Conservation (phyloP, 129 eudicot species). For the Calendula officinalis region DNA sequence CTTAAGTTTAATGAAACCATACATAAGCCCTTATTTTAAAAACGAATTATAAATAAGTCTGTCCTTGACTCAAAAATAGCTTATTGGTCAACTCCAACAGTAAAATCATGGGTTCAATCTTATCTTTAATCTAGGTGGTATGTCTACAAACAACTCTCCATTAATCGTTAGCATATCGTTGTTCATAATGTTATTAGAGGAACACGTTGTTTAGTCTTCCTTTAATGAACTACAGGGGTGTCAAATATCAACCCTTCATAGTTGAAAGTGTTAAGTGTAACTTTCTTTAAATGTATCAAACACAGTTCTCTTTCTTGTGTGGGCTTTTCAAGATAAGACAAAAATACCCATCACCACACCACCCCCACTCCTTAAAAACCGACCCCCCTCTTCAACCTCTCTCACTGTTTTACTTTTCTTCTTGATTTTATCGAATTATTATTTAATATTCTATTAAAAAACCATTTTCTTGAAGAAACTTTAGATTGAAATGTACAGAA, state of each 20-base stretch:
- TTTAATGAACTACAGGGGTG: background rate
- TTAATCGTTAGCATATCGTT: background rate
- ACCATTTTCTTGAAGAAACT: background rate
- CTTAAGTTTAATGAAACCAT: background rate
- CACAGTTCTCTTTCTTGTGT: conserved; percentile 30
- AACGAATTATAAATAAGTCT: background rate
- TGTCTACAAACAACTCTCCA: no score
- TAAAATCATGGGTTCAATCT: background rate
- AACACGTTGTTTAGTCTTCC: background rate
- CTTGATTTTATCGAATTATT: conserved; percentile 29
- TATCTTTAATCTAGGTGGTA: no score
- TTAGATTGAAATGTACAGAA: conserved; percentile 21
- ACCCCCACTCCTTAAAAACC: conserved; percentile 27
- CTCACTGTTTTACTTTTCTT: conserved; percentile 12
- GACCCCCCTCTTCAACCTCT: conserved; percentile 15
- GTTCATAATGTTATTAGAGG: background rate
- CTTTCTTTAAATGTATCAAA: conserved; percentile 17
- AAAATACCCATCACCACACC: conserved; percentile 30
- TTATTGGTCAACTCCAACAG: background rate
- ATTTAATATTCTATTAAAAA: background rate
- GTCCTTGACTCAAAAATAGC: no score
- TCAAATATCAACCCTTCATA: background rate
- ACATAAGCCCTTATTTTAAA: background rate
- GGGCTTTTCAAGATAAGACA: conserved; percentile 41
- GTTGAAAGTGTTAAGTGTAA: conserved; percentile 12